phyloP scores from a whole-genome alignment of 2,329 filamentous ascomycete species.

The Chaetomiaceae sp. region DNA sequence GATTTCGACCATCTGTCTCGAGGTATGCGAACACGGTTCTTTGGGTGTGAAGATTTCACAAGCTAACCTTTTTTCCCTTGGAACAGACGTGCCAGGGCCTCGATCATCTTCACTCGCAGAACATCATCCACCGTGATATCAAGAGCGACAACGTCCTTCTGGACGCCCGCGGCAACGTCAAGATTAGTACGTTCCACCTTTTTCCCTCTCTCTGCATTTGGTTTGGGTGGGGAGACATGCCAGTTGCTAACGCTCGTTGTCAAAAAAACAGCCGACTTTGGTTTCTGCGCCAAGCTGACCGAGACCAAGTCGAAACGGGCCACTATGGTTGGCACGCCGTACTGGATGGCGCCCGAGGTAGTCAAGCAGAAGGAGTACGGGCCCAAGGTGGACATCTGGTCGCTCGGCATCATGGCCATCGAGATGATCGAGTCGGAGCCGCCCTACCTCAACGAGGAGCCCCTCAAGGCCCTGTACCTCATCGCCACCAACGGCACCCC shows the following conservation, averaged over 20 bases:
- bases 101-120: conserved; percentile 89
- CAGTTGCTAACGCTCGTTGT: not conserved
- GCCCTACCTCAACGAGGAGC: conserved; percentile 96
- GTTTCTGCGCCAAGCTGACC: conserved; percentile 97
- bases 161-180: conserved; percentile 91
- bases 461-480: conserved; percentile 91
- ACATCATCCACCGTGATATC: conserved; percentile 98
- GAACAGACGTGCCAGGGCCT: conserved; percentile 86
- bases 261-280: conserved; percentile 91
- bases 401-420: conserved; percentile 97
- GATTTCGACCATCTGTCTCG: conserved; percentile 92
- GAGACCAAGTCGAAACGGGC: conserved; percentile 95
- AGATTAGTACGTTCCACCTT: conserved; percentile 71
- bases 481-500: conserved; percentile 98
- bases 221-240: too few species aligned
- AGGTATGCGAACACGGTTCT: conserved; percentile 55
- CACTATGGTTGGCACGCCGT: conserved; percentile 98
- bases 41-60: not conserved
- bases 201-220: not conserved
- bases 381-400: conserved; percentile 98
- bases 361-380: conserved; percentile 99
- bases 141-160: conserved; percentile 98
- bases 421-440: conserved; percentile 99
- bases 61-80: conserved; percentile 6
- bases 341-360: conserved; percentile 99